A percentile compares a stretch with the other conserved stretches of the same genome.
Evolutionary conservation across 2,329 filamentous ascomycete genomes (phyloP).

Genomic region (Penicillium brasilianum): DNA sequence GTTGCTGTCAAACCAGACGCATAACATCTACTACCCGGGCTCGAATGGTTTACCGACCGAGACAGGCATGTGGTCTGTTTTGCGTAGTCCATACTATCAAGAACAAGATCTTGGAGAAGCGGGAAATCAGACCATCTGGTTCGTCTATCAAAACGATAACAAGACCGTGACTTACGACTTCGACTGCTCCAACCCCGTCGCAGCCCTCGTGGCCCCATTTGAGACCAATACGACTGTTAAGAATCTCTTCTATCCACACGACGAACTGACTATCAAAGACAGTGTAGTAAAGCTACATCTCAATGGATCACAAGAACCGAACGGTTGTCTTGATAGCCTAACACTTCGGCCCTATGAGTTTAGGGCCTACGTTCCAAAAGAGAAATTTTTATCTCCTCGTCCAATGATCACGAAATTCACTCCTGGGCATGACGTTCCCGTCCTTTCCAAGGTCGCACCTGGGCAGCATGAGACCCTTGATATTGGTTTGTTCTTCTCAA

Average conservation of each 20-base stretch:
- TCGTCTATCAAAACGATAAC: constrained; percentile 54
- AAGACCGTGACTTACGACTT: constrained; percentile 60
- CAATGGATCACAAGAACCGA: constrained; percentile 53
- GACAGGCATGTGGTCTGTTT: constrained; percentile 65
- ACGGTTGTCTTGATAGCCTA: constrained; percentile 62
- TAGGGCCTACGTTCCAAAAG: constrained; percentile 63
- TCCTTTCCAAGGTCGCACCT: constrained; percentile 54
- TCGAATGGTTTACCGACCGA: constrained; percentile 60
- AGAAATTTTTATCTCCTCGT: constrained; percentile 55
- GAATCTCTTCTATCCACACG: constrained; percentile 67
- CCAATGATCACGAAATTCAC: constrained; percentile 65
- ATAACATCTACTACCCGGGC: constrained; percentile 57
- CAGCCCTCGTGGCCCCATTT: constrained; percentile 63
- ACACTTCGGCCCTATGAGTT: constrained; percentile 63
- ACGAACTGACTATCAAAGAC: constrained; percentile 57
- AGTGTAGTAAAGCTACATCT: constrained; percentile 55
- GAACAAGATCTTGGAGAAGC: constrained; percentile 57
- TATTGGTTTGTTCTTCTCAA: constrained; percentile 64
- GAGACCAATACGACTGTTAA: constrained; percentile 60
- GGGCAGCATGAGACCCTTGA: constrained; percentile 52
- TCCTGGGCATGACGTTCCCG: constrained; percentile 65
- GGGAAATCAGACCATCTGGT: constrained; percentile 54
- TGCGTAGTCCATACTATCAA: constrained; percentile 56
- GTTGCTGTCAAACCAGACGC: constrained; percentile 63
- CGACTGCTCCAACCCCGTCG: constrained; percentile 58